A percentile compares a stretch with the other conserved stretches of the same genome.
Conservation (phyloP, 495 filamentous ascomycete species). For the Pyrenula massariospora region DNA sequence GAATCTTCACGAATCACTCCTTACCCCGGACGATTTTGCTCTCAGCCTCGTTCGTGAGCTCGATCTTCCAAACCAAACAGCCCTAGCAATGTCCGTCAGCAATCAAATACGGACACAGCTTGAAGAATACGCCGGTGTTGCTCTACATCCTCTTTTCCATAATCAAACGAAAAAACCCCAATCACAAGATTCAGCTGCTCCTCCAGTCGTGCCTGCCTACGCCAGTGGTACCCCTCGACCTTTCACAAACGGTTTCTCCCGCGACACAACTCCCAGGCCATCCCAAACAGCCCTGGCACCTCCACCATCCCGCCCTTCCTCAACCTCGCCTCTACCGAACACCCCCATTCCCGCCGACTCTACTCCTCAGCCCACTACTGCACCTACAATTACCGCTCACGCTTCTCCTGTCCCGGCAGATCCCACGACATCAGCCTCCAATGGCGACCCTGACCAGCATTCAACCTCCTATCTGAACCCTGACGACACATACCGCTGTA, state of each 20-base stretch:
- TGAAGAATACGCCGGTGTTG: slow-evolving; percentile 92
- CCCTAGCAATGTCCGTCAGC: slow-evolving; percentile 67
- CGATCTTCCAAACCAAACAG: slow-evolving; percentile 66
- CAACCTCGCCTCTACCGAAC: not conserved
- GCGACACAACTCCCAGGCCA: not conserved
- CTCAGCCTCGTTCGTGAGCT: slow-evolving; percentile 83
- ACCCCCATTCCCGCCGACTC: not conserved
- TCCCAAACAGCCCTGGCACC: not conserved
- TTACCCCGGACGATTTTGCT: slow-evolving; percentile 93
- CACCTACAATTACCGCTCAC: slow-evolving; percentile 33
- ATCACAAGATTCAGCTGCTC: slow-evolving; percentile 25
- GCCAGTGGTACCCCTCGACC: slow-evolving; percentile 38
- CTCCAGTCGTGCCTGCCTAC: slow-evolving; percentile 22
- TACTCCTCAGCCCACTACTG: not conserved
- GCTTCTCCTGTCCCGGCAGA: slow-evolving; percentile 34
- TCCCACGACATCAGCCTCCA: not conserved
- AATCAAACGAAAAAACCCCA: slow-evolving; percentile 23
- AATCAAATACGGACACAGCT: slow-evolving; percentile 89
- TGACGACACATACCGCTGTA: slow-evolving; percentile 84
- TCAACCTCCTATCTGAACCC: slow-evolving; percentile 54
- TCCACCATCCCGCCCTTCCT: not conserved
- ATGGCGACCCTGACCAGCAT: not conserved
- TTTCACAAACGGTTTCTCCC: slow-evolving; percentile 17
- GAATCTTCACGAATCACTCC: slow-evolving; percentile 91
- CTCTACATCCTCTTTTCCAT: slow-evolving; percentile 84